These are phyloP conservation scores for Ustilago nuda DNA, from an alignment of 1,284 basidiomycete genomes.

Conservation along the genomic window DNA sequence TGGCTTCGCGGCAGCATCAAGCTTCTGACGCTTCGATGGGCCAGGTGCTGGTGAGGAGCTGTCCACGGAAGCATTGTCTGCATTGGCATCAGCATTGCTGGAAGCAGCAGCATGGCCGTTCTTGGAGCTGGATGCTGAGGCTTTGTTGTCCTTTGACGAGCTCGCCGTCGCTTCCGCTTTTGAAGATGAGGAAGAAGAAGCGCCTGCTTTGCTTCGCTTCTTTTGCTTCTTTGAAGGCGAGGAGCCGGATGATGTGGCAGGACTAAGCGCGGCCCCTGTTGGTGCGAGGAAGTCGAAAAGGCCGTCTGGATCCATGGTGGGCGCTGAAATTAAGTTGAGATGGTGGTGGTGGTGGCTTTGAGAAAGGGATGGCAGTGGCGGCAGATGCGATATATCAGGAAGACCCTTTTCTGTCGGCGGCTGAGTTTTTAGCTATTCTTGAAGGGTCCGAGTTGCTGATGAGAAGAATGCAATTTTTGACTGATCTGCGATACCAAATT, in stretches of 20 bases:
- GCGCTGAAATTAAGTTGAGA: background rate
- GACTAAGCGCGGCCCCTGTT: constrained; percentile 30
- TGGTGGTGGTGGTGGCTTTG: constrained; percentile 10
- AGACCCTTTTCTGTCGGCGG: background rate
- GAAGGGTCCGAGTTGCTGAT: constrained; percentile 7
- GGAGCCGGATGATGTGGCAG: constrained; percentile 29
- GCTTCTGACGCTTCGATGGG: constrained; percentile 48
- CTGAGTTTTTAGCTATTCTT: background rate
- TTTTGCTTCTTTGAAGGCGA: constrained; percentile 47
- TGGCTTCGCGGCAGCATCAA: constrained; percentile 19
- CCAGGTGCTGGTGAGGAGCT: constrained; percentile 30
- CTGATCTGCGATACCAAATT: constrained; percentile 11
- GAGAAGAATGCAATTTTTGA: constrained; percentile 5
- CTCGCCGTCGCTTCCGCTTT: background rate
- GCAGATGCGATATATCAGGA: background rate
- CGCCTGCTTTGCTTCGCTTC: constrained; percentile 42
- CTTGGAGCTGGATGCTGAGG: background rate
- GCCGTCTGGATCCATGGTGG: constrained; percentile 54
- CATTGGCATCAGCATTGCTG: constrained; percentile 10
- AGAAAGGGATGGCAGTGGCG: background rate
- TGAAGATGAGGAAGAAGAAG: constrained; percentile 18
- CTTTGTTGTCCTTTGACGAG: background rate
- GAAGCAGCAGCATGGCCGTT: constrained; percentile 5
- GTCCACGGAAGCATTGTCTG: constrained; percentile 17
- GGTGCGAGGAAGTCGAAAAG: constrained; percentile 54